Evolutionary conservation across 345 rosid species (phyloP).

Genomic region (Ceriops tagal): DNA sequence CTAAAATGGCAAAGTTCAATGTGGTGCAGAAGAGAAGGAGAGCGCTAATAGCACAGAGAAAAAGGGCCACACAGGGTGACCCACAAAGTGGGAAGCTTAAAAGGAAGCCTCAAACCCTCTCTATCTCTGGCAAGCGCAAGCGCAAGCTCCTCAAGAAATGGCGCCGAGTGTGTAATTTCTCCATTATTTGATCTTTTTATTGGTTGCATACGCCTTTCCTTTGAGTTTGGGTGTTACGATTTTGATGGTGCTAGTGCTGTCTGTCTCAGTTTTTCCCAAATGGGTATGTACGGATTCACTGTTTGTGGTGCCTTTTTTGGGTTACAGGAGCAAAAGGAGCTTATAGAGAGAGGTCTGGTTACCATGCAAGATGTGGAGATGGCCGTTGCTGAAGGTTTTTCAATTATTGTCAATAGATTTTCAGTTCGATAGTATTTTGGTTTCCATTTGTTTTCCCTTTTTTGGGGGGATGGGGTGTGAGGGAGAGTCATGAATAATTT

Average conservation of each 20-base stretch:
- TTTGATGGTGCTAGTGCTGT: too few relatives aligned
- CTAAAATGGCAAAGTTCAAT: constrained; percentile 70
- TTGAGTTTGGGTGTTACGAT: neutral
- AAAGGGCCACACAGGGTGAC: constrained; percentile 65
- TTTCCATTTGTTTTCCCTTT: neutral
- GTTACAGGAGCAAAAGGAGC: constrained; percentile 71
- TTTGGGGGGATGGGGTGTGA: too few relatives aligned
- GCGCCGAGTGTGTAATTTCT: constrained; percentile 50
- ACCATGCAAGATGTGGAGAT: constrained; percentile 75
- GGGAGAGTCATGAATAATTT: too few relatives aligned
- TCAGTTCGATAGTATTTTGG: neutral
- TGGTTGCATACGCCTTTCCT: neutral
- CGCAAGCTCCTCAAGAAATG: constrained; percentile 70
- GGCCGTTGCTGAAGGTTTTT: constrained; percentile 49
- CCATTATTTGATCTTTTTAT: neutral
- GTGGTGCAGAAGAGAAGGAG: constrained; percentile 70
- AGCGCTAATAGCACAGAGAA: constrained; percentile 49
- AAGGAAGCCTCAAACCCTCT: constrained; percentile 35
- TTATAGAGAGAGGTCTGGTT: constrained; percentile 62
- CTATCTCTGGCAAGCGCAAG: constrained; percentile 79
- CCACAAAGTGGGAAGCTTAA: constrained; percentile 56
- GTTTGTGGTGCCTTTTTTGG: neutral
- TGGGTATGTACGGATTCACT: too few relatives aligned
- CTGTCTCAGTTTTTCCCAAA: too few relatives aligned
- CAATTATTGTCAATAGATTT: neutral